phyloP scores from a whole-genome alignment of 1,139 yeast genomes.

The Blastobotrys capitulatus region DNA sequence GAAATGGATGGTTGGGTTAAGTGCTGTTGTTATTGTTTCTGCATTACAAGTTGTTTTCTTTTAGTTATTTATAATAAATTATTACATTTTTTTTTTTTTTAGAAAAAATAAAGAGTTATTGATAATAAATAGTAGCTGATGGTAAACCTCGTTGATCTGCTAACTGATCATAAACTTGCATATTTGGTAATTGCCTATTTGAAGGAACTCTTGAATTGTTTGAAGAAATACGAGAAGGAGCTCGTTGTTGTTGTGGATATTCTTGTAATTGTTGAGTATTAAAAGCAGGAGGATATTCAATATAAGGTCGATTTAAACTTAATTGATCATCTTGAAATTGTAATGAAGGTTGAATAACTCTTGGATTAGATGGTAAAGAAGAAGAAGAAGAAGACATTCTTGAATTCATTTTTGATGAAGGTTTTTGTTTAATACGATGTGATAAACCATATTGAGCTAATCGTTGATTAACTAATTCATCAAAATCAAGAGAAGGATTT shows the following conservation, averaged over 20 bases:
- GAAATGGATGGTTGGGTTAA: slow-evolving; percentile 14
- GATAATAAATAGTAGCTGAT: too few relatives aligned
- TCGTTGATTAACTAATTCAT: slow-evolving; percentile 1
- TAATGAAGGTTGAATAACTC: neutral
- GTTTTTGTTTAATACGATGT: neutral
- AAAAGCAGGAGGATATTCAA: neutral
- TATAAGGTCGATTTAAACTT: neutral
- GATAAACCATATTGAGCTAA: slow-evolving; percentile 3
- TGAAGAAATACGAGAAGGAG: neutral
- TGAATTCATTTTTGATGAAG: neutral
- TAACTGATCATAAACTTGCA: neutral
- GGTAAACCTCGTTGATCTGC: slow-evolving; percentile 1
- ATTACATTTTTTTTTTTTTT: too few relatives aligned
- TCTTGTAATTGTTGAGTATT: neutral
- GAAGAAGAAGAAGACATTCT: neutral
- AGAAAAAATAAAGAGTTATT: too few relatives aligned
- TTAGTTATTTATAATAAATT: neutral
- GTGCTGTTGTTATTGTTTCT: slow-evolving; percentile 11
- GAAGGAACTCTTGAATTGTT: too few relatives aligned
- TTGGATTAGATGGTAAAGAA: too few relatives aligned
- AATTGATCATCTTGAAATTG: neutral
- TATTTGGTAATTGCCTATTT: neutral
- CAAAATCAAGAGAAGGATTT: slow-evolving; percentile 3
- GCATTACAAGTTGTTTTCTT: slow-evolving; percentile 13
- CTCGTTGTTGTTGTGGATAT: neutral